Evolutionary conservation across 164 flowering plant species (phyloP).

Genomic region (Umbilicus rupestris): DNA sequence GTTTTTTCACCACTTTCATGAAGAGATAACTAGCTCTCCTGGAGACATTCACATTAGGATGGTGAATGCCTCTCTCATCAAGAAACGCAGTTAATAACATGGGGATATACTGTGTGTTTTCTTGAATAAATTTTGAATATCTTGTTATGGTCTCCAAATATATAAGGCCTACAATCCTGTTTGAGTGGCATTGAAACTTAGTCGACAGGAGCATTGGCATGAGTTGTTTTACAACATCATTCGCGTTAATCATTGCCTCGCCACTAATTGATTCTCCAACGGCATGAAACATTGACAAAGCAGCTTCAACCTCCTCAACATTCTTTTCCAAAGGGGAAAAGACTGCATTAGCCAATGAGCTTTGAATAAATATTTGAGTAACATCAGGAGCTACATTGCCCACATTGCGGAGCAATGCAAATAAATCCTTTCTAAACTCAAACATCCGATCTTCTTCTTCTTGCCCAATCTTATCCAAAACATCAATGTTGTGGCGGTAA

Average conservation of each 20-base stretch:
- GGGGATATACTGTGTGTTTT: conserved; percentile 65
- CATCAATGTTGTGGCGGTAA: conserved; percentile 61
- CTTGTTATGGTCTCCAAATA: conserved; percentile 82
- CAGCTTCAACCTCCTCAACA: conserved; percentile 93
- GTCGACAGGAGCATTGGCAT: conserved; percentile 73
- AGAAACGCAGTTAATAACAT: conserved; percentile 68
- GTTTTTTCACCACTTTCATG: conserved; percentile 79
- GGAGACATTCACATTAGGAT: conserved; percentile 71
- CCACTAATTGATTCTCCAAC: conserved; percentile 82
- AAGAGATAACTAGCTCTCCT: conserved; percentile 91
- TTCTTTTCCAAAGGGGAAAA: conserved; percentile 45
- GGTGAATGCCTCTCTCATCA: conserved; percentile 93
- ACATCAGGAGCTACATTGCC: conserved; percentile 91
- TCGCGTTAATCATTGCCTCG: conserved; percentile 58
- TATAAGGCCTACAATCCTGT: conserved; percentile 79
- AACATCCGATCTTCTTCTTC: conserved; percentile 93
- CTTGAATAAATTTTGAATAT: conserved; percentile 73
- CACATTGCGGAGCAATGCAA: conserved; percentile 71
- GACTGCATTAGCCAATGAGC: conserved; percentile 54
- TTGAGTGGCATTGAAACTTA: conserved; percentile 73
- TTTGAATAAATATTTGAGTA: conserved; percentile 69
- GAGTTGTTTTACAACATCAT: conserved; percentile 65
- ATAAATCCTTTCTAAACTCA: conserved; percentile 77
- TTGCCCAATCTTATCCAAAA: conserved; percentile 68
- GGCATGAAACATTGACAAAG: conserved; percentile 79